Evolutionary conservation across 192 early-diverging fungal genomes (phyloP), one percentile per base, ranked within the genome.

Genomic region (Coemansia sp.): DNA sequence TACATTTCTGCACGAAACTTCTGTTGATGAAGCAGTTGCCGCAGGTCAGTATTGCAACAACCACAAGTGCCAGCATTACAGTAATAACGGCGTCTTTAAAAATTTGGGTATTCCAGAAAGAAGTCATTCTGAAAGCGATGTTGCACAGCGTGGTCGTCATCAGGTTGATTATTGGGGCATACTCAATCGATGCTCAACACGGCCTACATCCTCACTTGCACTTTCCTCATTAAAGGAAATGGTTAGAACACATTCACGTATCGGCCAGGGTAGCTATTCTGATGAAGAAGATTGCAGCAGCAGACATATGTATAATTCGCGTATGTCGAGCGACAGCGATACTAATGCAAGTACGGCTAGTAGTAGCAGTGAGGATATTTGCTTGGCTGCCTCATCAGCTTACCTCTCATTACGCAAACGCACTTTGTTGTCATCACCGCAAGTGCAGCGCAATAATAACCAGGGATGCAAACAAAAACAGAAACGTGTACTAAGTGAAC

Each of bases 401-500:
- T 46, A 46, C 11, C 39, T 21, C 6, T 63, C 61, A 21, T 54
- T 42, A 19, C 42, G 36, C 23, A 39, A 46, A 11, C 61, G 27
- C 9, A 51, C 8, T 17, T n/a, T 61, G 59, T 21, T 51, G 29
- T 24, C 57, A 24, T 10, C 57, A n/a, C 24, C 20, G n/a, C 22
- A 59, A 8, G 7, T 23, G 21, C 61, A 63, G 61, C 61, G 39
- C 56, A 55, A 66, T n/a, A 55, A 57, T 31, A 21, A 31, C 39
- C 39, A 46, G 39, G 39, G 39, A 17, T 46, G 39, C 19, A 77
- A 77, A 30, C 74, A 61, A 22, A 59, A 58, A 23, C 67, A 64
- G 27, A 80, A 74, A 24, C 71, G 77, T 10, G 72, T 80, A 53
- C 68, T 80, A 8, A 74, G 72, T 51, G 77, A 80, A 58, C 77